Evolutionary conservation across 352 stramenopile species (phyloP).

Genomic region (Globisporangium nagaii): DNA sequence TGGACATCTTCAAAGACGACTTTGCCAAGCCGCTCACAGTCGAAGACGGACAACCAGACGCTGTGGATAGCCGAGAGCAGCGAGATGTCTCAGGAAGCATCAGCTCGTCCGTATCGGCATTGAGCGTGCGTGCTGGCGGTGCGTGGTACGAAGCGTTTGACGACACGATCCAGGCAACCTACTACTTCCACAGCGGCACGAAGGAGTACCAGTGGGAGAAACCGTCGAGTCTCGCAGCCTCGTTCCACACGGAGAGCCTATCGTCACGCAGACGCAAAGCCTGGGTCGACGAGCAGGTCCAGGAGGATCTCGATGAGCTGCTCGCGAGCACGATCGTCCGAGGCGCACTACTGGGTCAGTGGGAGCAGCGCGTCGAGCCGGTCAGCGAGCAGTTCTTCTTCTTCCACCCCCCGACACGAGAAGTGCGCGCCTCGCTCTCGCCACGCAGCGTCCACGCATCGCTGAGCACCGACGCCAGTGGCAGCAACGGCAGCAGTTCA

Average conservation of each 20-base stretch:
- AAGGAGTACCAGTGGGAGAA: constrained; percentile 77
- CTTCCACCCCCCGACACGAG: constrained; percentile 39
- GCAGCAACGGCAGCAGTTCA: too few species aligned
- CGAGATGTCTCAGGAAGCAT: neutral
- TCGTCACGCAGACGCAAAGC: constrained; percentile 30
- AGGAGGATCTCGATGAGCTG: constrained; percentile 25
- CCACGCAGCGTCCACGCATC: constrained; percentile 46
- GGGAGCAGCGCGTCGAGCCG: constrained; percentile 62
- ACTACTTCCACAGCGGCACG: constrained; percentile 73
- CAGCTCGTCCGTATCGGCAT: neutral
- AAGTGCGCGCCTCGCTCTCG: constrained; percentile 51
- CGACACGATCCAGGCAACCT: constrained; percentile 50
- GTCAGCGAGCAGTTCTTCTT: constrained; percentile 68
- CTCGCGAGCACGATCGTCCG: constrained; percentile 24
- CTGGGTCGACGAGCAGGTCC: constrained; percentile 43
- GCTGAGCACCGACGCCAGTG: constrained; percentile 10
- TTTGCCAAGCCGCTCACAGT: constrained; percentile 34
- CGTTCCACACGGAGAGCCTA: constrained; percentile 35
- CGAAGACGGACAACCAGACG: neutral
- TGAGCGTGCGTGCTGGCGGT: neutral
- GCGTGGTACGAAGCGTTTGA: constrained; percentile 77
- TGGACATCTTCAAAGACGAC: constrained; percentile 66
- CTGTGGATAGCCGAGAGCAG: neutral
- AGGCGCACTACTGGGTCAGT: constrained; percentile 32
- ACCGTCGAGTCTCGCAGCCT: constrained; percentile 24